phyloP scores from a whole-genome alignment of 805 yeast genomes.

The Teunomyces funiuensis region DNA sequence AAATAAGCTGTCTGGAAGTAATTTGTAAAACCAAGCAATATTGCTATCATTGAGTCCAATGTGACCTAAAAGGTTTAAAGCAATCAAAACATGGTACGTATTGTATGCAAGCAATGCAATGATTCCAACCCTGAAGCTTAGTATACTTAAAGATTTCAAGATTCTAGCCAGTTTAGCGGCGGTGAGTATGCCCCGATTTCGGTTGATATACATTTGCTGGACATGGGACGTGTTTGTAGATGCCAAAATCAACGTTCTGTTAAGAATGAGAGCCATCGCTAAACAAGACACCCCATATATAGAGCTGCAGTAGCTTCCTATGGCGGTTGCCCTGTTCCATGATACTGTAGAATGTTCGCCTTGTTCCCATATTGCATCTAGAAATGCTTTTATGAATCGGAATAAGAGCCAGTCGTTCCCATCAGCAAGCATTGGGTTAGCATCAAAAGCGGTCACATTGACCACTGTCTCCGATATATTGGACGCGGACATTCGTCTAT shows the following conservation, averaged over 20 bases:
- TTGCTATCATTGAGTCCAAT: slow-evolving; percentile 9
- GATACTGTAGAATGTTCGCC: slow-evolving; percentile 7
- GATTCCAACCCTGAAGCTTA: slow-evolving; percentile 28
- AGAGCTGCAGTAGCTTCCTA: slow-evolving; percentile 35
- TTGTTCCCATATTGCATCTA: slow-evolving; percentile 13
- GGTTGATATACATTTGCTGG: slow-evolving; percentile 20
- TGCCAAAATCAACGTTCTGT: slow-evolving; percentile 39
- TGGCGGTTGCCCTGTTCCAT: slow-evolving; percentile 18
- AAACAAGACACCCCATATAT: slow-evolving; percentile 39
- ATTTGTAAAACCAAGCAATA: slow-evolving; percentile 12
- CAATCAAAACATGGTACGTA: slow-evolving; percentile 28
- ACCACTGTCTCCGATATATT: not conserved
- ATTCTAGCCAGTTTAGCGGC: slow-evolving; percentile 14
- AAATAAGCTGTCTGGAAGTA: slow-evolving; percentile 19
- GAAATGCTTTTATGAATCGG: slow-evolving; percentile 5
- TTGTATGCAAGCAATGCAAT: slow-evolving; percentile 25
- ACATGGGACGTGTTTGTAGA: slow-evolving; percentile 28
- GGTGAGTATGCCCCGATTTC: slow-evolving; percentile 13
- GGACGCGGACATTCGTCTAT: not conserved
- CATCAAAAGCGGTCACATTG: not conserved
- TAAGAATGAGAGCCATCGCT: slow-evolving; percentile 37
- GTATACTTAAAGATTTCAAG: slow-evolving; percentile 20
- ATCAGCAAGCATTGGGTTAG: not conserved
- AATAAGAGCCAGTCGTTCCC: slow-evolving; percentile 1
- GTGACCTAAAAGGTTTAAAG: slow-evolving; percentile 27